Evolutionary conservation across 2,329 filamentous ascomycete species (phyloP), one percentile per base, ranked within the genome.

Genomic region (Sordariomycetes sp.): DNA sequence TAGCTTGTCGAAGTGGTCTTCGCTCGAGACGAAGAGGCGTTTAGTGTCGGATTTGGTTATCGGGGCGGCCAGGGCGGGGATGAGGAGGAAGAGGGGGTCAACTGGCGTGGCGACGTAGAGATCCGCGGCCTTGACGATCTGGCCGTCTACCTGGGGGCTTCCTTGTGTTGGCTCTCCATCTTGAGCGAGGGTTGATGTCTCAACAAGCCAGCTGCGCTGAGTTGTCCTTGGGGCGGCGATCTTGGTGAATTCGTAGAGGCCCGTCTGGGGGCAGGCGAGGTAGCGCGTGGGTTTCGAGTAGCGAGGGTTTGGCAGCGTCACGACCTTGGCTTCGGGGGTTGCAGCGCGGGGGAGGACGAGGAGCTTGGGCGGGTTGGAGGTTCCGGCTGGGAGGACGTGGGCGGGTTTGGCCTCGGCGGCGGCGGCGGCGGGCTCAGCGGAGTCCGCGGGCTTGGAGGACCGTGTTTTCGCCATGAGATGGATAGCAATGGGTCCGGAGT

Each of bases 21-120:
- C 87, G 58, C 83, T 75, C 1, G 83, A 80, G 16, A 90, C 75
- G 63, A 90, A 90, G 56, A 86, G 76, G 51, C 79, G 79, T 66
- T 85, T 88, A 48, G 73, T 67, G 2, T 75, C 70, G 12, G 69
- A 65, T 53, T 76, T 75, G 14, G 73, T 63, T 3, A 66, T 57
- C 56, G 70, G 69, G 37, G 72, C 65, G 1, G 76, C 73, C 1
- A 97, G 78, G 3, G 85, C 80, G 0, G 93, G 88, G 1, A 97
- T 75, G 3, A 96, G 68, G 55, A 97, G 76, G 73, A 97, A 97
- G 3, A 97, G 68, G 5, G 89, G 81, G 69, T 99, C 94, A 58
- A 96, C 77, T 1, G 85, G 82, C 1, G 94, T 96, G 10, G 93
- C 90, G 60, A 97, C 73, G 65, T 88, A 87, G n/a, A 97, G 74